Percentiles rank a stretch among this genome's conserved stretches.
Conservation (phyloP, 2,329 filamentous ascomycete species). For the Diaporthe sp. region DNA sequence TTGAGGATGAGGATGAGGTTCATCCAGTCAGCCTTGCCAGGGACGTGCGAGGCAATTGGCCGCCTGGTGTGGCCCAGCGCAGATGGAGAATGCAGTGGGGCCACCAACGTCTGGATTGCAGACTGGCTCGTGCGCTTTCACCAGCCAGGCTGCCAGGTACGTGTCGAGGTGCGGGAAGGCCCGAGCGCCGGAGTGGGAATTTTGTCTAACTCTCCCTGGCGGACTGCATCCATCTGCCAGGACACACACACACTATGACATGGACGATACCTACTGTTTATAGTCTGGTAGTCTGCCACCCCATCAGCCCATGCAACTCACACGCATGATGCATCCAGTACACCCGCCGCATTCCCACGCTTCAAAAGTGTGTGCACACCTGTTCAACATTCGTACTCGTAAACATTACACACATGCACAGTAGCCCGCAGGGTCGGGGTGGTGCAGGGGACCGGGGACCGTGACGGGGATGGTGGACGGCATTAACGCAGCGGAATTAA, state of each 20-base stretch:
- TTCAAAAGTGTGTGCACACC: no score
- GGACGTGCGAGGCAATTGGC: neutral
- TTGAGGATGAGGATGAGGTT: neutral
- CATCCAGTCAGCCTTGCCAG: slow-evolving; percentile 4
- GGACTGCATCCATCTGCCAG: neutral
- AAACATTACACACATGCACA: neutral
- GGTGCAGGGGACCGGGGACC: slow-evolving; percentile 5
- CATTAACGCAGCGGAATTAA: slow-evolving; percentile 24
- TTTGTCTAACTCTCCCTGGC: no score
- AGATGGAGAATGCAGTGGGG: neutral
- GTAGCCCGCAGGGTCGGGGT: neutral
- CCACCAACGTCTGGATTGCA: neutral
- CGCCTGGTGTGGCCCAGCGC: neutral
- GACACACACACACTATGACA: neutral
- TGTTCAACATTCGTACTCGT: no score
- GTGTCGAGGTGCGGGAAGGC: neutral
- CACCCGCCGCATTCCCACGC: no score
- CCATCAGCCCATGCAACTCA: no score
- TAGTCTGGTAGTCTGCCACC: no score
- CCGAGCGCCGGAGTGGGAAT: neutral
- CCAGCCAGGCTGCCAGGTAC: neutral
- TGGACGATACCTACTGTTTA: no score
- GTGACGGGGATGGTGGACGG: neutral
- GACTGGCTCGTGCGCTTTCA: neutral
- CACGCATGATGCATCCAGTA: no score